Evolutionary conservation across 2,329 filamentous ascomycete genomes (phyloP).

Genomic region (Aurifilum marmelostoma): DNA sequence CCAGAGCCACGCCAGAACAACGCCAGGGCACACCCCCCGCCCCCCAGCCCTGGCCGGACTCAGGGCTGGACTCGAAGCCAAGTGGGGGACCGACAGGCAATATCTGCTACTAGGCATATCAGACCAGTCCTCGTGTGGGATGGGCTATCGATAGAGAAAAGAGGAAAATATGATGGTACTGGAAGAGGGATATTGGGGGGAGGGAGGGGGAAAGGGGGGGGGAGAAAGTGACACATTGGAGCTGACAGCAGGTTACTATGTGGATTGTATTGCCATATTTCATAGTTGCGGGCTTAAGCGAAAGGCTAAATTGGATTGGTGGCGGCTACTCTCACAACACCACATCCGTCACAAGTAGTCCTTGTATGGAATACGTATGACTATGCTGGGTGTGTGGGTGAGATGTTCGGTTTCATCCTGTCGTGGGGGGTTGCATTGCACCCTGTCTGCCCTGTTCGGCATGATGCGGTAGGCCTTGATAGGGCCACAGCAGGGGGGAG

Average conservation of each 20-base stretch:
- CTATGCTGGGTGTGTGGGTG: neutral
- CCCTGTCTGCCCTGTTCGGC: neutral
- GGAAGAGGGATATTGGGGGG: too few relatives aligned
- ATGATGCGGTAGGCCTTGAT: neutral
- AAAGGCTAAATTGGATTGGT: neutral
- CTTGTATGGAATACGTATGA: neutral
- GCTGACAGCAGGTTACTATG: neutral
- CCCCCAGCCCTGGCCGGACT: neutral
- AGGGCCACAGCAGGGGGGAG: neutral
- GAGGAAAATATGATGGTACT: neutral
- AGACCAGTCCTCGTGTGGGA: neutral
- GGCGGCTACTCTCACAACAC: neutral
- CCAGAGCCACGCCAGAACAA: neutral
- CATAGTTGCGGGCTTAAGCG: neutral
- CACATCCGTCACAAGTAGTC: neutral
- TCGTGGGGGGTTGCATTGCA: conserved; percentile 2
- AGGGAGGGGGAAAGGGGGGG: too few relatives aligned
- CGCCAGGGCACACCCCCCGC: neutral
- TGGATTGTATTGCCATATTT: neutral
- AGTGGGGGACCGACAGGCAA: neutral
- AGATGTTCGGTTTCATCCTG: neutral
- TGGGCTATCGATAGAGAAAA: neutral
- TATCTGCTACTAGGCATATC: neutral
- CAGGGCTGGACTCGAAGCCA: neutral
- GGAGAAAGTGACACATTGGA: neutral